Evolutionary conservation across 1,284 basidiomycete genomes (phyloP).

Genomic region (Clitocybe nebularis): DNA sequence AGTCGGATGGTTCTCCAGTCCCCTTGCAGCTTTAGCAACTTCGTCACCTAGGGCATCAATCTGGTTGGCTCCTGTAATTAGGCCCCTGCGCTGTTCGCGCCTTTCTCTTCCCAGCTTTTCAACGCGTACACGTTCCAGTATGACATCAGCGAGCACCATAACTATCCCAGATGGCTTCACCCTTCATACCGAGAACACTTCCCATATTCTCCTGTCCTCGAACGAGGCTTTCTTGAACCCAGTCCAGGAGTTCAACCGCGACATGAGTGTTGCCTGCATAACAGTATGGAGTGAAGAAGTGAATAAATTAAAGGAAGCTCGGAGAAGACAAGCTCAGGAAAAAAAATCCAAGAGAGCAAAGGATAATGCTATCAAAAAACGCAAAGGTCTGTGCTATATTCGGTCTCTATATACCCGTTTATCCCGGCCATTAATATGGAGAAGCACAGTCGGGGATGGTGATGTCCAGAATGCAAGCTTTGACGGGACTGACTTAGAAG

Average conservation of each 20-base stretch:
- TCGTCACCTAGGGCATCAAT: slow-evolving; percentile 3
- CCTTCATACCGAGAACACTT: slow-evolving; percentile 82
- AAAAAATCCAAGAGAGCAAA: slow-evolving; percentile 27
- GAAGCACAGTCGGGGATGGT: slow-evolving; percentile 12
- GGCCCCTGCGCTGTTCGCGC: slow-evolving; percentile 19
- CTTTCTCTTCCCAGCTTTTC: background rate
- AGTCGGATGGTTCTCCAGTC: background rate
- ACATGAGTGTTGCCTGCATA: slow-evolving; percentile 89
- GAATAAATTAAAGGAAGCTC: slow-evolving; percentile 59
- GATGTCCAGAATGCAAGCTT: background rate
- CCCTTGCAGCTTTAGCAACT: background rate
- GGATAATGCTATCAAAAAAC: slow-evolving; percentile 23
- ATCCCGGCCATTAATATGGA: slow-evolving; percentile 1
- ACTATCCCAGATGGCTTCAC: slow-evolving; percentile 71
- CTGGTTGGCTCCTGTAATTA: slow-evolving; percentile 7
- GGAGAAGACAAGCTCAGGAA: slow-evolving; percentile 46
- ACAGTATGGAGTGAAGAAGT: slow-evolving; percentile 78
- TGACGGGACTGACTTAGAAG: background rate
- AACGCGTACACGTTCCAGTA: slow-evolving; percentile 8
- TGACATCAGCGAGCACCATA: slow-evolving; percentile 21
- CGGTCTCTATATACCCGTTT: too few species aligned
- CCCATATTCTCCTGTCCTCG: slow-evolving; percentile 77
- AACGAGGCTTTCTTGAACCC: slow-evolving; percentile 95
- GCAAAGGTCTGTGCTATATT: slow-evolving; percentile 22
- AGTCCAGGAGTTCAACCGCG: slow-evolving; percentile 98